Percentiles rank a stretch among this genome's conserved stretches.
These are phyloP conservation scores for Hippophae rhamnoides DNA, from an alignment of 306 rosid genomes.

Conservation along the genomic window DNA sequence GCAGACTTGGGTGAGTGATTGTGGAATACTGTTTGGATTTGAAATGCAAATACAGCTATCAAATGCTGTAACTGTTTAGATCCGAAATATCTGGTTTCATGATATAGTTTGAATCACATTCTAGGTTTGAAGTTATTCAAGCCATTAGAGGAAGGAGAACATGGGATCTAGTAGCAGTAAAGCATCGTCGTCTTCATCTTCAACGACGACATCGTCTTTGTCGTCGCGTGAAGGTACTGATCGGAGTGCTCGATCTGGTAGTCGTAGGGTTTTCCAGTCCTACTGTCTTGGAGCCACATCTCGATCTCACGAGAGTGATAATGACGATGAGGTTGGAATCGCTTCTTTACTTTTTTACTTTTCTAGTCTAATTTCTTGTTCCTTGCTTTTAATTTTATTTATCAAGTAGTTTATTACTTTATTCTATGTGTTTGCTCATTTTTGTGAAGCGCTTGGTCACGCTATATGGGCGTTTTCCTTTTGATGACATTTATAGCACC, in stretches of 20 bases:
- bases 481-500: too few relatives aligned
- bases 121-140: neutral
- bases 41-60: neutral
- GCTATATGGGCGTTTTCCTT: too few relatives aligned
- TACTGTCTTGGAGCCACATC: conserved; percentile 67
- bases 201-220: conserved; percentile 6
- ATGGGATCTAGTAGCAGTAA: conserved; percentile 94
- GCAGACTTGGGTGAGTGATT: too few relatives aligned
- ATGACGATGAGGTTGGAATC: conserved; percentile 53
- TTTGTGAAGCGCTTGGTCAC: too few relatives aligned
- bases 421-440: neutral
- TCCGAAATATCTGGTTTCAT: neutral
- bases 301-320: conserved; percentile 63
- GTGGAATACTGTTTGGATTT: neutral
- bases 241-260: conserved; percentile 43
- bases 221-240: conserved; percentile 16
- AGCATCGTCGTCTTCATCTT: conserved; percentile 33
- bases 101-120: neutral
- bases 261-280: conserved; percentile 47
- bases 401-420: neutral
- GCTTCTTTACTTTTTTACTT: neutral
- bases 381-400: neutral
- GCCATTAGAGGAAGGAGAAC: neutral
- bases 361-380: neutral
- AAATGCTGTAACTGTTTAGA: neutral